Percentiles rank a stretch among this genome's conserved stretches.
Conservation (phyloP, 352 stramenopile species). For the Saprolegnia parasitica region DNA sequence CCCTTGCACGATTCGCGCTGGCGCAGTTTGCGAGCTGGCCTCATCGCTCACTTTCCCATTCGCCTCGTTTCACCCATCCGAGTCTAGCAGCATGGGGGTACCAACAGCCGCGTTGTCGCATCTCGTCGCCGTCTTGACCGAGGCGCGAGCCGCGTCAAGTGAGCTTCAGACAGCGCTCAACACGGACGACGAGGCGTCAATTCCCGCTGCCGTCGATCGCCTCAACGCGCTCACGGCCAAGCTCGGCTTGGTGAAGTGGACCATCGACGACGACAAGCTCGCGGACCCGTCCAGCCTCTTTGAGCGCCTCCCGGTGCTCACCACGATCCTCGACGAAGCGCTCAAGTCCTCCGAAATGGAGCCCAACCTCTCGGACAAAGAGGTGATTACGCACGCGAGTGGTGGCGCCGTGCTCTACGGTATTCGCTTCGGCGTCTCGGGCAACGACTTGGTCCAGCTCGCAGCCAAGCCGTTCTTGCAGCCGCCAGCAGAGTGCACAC, state of each 20-base stretch:
- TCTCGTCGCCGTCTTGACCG: too few relatives aligned
- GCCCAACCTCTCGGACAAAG: background rate
- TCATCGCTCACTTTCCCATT: too few relatives aligned
- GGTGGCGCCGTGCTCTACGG: background rate
- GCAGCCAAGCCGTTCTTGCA: background rate
- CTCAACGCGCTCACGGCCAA: background rate
- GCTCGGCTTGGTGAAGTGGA: background rate
- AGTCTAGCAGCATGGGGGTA: too few relatives aligned
- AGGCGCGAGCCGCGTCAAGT: too few relatives aligned
- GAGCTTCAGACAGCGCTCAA: too few relatives aligned
- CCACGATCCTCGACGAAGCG: background rate
- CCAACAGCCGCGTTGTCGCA: too few relatives aligned
- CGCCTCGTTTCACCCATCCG: too few relatives aligned
- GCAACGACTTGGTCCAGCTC: background rate
- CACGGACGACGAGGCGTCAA: background rate
- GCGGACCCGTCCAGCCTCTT: background rate
- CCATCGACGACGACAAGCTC: conserved; percentile 7
- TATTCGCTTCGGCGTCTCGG: background rate
- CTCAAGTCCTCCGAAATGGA: background rate
- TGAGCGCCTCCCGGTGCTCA: background rate
- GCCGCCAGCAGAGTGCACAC: background rate
- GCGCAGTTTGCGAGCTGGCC: too few relatives aligned
- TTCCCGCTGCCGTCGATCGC: background rate
- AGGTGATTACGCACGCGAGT: background rate
- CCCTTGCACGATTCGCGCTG: too few relatives aligned